Conservation (phyloP, 2,329 filamentous ascomycete genomes). For the Pseudocercospora pini-densiflorae region DNA sequence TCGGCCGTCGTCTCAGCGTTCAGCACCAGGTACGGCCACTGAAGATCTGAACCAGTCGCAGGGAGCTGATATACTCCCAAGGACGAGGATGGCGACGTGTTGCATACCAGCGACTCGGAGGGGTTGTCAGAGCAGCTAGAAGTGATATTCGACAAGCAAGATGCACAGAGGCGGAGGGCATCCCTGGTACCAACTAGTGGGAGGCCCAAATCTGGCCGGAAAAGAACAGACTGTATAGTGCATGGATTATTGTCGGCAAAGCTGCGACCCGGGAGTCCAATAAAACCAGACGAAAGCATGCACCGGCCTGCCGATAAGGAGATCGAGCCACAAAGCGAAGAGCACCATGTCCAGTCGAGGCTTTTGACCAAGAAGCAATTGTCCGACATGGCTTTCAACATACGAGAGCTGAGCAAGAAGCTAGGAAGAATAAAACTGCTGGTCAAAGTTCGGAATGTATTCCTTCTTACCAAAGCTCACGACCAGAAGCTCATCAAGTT, state of each 20-base stretch:
- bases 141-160: constrained; percentile 62
- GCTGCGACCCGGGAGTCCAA: constrained; percentile 38
- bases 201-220: constrained; percentile 42
- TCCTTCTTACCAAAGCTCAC: constrained; percentile 89
- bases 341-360: constrained; percentile 61
- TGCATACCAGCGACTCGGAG: constrained; percentile 36
- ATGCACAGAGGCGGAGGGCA: constrained; percentile 61
- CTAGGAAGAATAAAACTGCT: constrained; percentile 82
- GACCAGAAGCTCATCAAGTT: constrained; percentile 79
- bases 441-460: constrained; percentile 80
- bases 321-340: constrained; percentile 39
- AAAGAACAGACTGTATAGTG: constrained; percentile 63
- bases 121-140: constrained; percentile 43
- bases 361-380: constrained; percentile 93
- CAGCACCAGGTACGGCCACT: constrained; percentile 17
- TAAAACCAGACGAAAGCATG: constrained; percentile 29
- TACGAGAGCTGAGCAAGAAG: constrained; percentile 85
- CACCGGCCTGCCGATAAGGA: constrained; percentile 51
- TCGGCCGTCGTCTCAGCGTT: neutral
- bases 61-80: constrained; percentile 18
- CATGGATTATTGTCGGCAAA: constrained; percentile 61
- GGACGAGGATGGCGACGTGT: constrained; percentile 13
- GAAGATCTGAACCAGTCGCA: constrained; percentile 1
- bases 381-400: constrained; percentile 96
- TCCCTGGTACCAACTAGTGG: constrained; percentile 50